phyloP scores from a whole-genome alignment of 1,284 basidiomycete genomes.

The Agaricales sp. region DNA sequence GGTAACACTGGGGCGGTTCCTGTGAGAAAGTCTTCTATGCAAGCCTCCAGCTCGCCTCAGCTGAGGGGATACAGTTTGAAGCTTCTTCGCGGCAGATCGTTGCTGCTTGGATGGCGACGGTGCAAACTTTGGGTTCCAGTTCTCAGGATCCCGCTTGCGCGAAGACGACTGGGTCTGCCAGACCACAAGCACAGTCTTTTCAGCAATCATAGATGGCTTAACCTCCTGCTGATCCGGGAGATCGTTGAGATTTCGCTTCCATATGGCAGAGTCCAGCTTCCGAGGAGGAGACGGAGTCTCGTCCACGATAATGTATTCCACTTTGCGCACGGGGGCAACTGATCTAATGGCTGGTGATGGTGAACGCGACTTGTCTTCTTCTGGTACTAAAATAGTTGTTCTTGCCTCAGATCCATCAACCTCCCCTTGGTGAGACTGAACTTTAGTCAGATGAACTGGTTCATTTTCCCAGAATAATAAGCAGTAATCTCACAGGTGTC shows the following conservation, averaged over 20 bases:
- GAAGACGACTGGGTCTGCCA: not conserved
- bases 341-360: not conserved
- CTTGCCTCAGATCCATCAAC: not conserved
- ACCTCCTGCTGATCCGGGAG: not conserved
- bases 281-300: not conserved
- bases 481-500: too few species aligned
- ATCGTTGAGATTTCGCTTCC: not conserved
- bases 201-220: not conserved
- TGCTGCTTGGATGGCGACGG: constrained; percentile 1
- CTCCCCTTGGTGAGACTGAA: not conserved
- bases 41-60: not conserved
- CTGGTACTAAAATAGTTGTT: not conserved
- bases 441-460: too few species aligned
- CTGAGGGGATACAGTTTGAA: not conserved
- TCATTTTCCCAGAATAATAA: too few species aligned
- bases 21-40: not conserved
- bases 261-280: not conserved
- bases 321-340: not conserved
- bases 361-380: not conserved
- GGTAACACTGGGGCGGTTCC: not conserved
- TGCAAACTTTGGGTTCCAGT: not conserved
- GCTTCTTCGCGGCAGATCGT: not conserved
- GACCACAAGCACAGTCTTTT: not conserved
- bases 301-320: not conserved
- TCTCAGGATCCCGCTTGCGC: not conserved